Conservation (phyloP, 768 basidiomycete species). For the Polyporus arcularius region DNA sequence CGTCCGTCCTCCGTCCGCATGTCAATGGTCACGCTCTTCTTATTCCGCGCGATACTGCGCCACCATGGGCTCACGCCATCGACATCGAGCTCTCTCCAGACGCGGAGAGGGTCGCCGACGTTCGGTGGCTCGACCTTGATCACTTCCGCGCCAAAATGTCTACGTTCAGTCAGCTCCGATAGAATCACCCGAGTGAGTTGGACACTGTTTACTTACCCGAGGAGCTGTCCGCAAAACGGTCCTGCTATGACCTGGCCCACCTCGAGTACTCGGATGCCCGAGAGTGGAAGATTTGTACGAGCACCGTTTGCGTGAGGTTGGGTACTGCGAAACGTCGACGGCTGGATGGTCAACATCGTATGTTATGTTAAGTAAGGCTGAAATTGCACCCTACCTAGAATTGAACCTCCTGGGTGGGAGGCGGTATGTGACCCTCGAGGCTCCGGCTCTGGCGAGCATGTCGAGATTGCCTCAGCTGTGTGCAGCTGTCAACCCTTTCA, state of each 20-base stretch:
- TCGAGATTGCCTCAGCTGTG: too few species aligned
- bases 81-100: constrained; percentile 70
- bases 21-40: constrained; percentile 73
- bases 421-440: too few species aligned
- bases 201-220: constrained; percentile 47
- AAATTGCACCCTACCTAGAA: too few species aligned
- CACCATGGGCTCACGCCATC: constrained; percentile 79
- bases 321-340: too few species aligned
- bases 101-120: constrained; percentile 64
- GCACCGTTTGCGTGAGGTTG: too few species aligned
- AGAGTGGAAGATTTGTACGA: constrained; percentile 46
- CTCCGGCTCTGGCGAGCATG: too few species aligned
- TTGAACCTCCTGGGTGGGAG: too few species aligned
- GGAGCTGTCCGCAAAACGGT: constrained; percentile 70
- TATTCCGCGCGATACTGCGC: constrained; percentile 68
- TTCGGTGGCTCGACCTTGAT: constrained; percentile 72
- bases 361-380: too few species aligned
- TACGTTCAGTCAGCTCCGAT: constrained; percentile 26
- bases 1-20: constrained; percentile 58
- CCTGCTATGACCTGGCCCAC: constrained; percentile 73
- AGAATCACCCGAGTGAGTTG: too few species aligned
- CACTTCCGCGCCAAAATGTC: constrained; percentile 72
- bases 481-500: too few species aligned
- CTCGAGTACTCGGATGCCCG: constrained; percentile 66
- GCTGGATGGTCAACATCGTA: too few species aligned